Conservation (phyloP, 805 yeast species). For the Ogataea henricii region DNA sequence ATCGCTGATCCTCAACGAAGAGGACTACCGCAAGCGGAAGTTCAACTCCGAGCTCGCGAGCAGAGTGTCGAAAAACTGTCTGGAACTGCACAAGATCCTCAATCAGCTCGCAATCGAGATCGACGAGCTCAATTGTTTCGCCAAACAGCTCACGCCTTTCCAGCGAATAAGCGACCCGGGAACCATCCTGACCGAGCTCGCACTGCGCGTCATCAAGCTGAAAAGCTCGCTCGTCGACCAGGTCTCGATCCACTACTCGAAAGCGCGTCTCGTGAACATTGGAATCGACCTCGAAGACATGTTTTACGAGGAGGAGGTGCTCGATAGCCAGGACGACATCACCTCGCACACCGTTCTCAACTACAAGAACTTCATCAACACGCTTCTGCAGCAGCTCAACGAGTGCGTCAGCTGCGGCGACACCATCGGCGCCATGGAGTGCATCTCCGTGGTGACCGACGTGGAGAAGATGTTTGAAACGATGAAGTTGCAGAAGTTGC, state of each 20-base stretch:
- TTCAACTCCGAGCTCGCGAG: slow-evolving; percentile 58
- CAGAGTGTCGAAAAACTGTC: slow-evolving; percentile 53
- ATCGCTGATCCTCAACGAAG: slow-evolving; percentile 20
- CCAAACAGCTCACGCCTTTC: slow-evolving; percentile 41
- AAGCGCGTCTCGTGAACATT: slow-evolving; percentile 63
- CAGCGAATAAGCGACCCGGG: slow-evolving; percentile 58
- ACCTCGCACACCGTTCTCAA: slow-evolving; percentile 47
- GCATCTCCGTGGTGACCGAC: slow-evolving; percentile 65
- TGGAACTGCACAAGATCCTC: slow-evolving; percentile 46
- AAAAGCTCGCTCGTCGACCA: slow-evolving; percentile 53
- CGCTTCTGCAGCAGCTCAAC: slow-evolving; percentile 58
- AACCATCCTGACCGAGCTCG: slow-evolving; percentile 47
- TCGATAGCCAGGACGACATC: slow-evolving; percentile 20
- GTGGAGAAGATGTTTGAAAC: slow-evolving; percentile 75
- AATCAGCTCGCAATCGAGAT: slow-evolving; percentile 46
- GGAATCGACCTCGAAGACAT: slow-evolving; percentile 59
- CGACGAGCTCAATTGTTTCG: slow-evolving; percentile 47
- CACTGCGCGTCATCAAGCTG: slow-evolving; percentile 48
- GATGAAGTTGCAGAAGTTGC: slow-evolving; percentile 34
- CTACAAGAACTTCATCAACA: slow-evolving; percentile 60
- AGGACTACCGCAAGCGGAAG: slow-evolving; percentile 33
- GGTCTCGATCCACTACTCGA: slow-evolving; percentile 60
- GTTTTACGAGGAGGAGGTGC: slow-evolving; percentile 29
- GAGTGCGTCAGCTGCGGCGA: slow-evolving; percentile 55
- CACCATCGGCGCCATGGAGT: slow-evolving; percentile 61